phyloP scores from a whole-genome alignment of 2,329 filamentous ascomycete species.

The Ophiognomonia clavigignenti-juglandacearum region DNA sequence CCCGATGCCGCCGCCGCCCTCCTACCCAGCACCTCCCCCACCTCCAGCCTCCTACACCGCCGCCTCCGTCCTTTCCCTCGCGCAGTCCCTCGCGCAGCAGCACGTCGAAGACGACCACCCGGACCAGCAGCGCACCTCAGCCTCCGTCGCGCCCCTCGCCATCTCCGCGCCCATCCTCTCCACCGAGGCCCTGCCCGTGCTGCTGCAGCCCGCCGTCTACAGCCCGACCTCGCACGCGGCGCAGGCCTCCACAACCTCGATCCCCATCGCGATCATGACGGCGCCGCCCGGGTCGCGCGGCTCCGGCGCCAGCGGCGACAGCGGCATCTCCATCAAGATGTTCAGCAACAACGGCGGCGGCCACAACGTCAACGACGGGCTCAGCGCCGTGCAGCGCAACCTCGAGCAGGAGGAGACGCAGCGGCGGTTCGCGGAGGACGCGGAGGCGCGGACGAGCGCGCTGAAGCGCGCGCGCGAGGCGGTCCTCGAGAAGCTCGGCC shows the following conservation, averaged over 20 bases:
- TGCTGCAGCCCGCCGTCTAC: conserved; percentile 54
- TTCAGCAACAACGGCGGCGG: conserved; percentile 7
- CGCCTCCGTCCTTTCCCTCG: too few species aligned
- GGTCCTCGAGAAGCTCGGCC: conserved; percentile 53
- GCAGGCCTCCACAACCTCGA: conserved; percentile 14
- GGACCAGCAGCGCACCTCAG: not conserved
- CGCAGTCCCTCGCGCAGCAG: too few species aligned
- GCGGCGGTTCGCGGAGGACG: conserved; percentile 52
- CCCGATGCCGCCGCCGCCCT: conserved; percentile 14
- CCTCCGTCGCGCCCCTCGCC: conserved; percentile 21
- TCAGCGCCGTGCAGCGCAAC: conserved; percentile 55
- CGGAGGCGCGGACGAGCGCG: conserved; percentile 47
- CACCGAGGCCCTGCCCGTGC: conserved; percentile 42
- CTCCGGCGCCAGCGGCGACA: conserved; percentile 4
- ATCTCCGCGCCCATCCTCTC: conserved; percentile 47
- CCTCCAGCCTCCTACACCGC: too few species aligned
- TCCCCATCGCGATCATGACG: conserved; percentile 14
- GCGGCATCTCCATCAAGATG: not conserved
- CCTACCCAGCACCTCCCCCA: conserved; percentile 18
- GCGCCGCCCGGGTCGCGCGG: conserved; percentile 15
- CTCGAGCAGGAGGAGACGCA: conserved; percentile 52
- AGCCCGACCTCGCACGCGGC: conserved; percentile 47
- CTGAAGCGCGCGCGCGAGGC: conserved; percentile 56
- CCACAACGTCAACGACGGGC: conserved; percentile 35
- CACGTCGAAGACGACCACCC: not conserved